A percentile compares a stretch with the other conserved stretches of the same genome.
Evolutionary conservation across 345 rosid species (phyloP).

Genomic region (Lepidium africanum): DNA sequence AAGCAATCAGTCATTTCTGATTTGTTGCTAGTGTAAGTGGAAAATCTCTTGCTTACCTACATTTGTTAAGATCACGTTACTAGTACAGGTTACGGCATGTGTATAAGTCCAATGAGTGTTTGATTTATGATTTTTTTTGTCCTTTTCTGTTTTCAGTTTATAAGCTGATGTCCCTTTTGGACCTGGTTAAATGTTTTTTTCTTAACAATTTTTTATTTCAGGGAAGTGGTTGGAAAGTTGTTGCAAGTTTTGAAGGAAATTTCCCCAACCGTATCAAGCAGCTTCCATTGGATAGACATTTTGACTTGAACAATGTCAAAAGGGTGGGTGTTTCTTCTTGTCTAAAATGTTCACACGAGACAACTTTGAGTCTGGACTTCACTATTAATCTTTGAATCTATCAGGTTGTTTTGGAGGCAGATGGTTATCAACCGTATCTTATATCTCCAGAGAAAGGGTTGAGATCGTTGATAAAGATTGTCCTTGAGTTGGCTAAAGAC

Average conservation of each 20-base stretch:
- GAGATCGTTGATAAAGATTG: constrained; percentile 91
- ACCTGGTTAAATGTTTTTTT: not conserved
- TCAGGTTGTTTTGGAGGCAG: constrained; percentile 95
- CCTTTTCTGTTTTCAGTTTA: not conserved
- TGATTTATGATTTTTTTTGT: not conserved
- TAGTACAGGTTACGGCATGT: not conserved
- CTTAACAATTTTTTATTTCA: constrained; percentile 21
- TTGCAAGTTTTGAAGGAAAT: constrained; percentile 94
- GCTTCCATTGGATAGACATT: constrained; percentile 94
- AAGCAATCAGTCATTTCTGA: constrained; percentile 7
- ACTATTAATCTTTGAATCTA: not conserved
- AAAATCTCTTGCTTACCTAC: not conserved
- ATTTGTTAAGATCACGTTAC: not conserved
- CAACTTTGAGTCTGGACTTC: constrained; percentile 7
- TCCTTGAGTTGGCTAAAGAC: constrained; percentile 94
- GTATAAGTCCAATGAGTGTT: not conserved
- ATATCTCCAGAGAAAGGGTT: constrained; percentile 99
- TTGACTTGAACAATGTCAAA: constrained; percentile 86
- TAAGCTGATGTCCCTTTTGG: not conserved
- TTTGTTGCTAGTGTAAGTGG: constrained; percentile 4
- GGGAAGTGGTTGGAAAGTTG: constrained; percentile 99
- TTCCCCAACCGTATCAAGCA: constrained; percentile 30
- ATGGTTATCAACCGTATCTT: constrained; percentile 99
- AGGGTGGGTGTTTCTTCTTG: constrained; percentile 48
- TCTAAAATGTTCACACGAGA: not conserved